These are phyloP conservation scores for Thamnidium elegans DNA, from an alignment of 192 early-diverging fungal genomes.

Conservation along the genomic window DNA sequence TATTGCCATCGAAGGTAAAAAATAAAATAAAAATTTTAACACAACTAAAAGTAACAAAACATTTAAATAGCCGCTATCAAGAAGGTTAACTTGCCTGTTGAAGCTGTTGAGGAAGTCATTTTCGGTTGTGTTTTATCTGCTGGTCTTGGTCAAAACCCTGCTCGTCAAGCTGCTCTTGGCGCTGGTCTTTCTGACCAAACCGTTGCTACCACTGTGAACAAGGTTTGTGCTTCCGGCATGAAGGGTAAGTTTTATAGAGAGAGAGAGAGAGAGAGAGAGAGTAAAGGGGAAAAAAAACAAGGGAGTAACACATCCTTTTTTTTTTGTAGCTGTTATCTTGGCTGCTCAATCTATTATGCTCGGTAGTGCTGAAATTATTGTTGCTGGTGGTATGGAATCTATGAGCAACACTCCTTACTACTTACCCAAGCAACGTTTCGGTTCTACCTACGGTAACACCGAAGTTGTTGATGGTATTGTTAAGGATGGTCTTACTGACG, in stretches of 20 bases:
- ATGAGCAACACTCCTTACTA: constrained; percentile 87
- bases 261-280: too few relatives aligned
- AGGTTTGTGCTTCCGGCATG: constrained; percentile 84
- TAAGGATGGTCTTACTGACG: constrained; percentile 75
- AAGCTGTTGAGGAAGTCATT: constrained; percentile 71
- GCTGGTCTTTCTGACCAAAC: constrained; percentile 65
- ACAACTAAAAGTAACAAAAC: background rate
- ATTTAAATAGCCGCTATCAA: constrained; percentile 41
- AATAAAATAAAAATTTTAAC: constrained; percentile 19
- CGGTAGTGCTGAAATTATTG: constrained; percentile 67
- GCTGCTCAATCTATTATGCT: constrained; percentile 73
- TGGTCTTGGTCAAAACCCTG: constrained; percentile 83
- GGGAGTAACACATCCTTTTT: background rate
- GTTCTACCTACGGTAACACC: constrained; percentile 71
- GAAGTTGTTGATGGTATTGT: constrained; percentile 74
- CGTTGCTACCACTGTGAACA: constrained; percentile 78
- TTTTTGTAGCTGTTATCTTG: constrained; percentile 54
- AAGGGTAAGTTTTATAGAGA: constrained; percentile 41
- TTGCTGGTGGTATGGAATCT: constrained; percentile 77
- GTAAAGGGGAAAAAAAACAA: background rate
- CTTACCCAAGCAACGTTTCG: constrained; percentile 73
- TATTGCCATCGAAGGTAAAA: constrained; percentile 79
- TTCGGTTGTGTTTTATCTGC: constrained; percentile 81
- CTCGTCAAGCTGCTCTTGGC: constrained; percentile 75
- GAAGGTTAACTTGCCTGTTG: constrained; percentile 38